These are phyloP conservation scores for Clarireedia monteithiana DNA, from an alignment of 2,329 filamentous ascomycete genomes.

Conservation along the genomic window DNA sequence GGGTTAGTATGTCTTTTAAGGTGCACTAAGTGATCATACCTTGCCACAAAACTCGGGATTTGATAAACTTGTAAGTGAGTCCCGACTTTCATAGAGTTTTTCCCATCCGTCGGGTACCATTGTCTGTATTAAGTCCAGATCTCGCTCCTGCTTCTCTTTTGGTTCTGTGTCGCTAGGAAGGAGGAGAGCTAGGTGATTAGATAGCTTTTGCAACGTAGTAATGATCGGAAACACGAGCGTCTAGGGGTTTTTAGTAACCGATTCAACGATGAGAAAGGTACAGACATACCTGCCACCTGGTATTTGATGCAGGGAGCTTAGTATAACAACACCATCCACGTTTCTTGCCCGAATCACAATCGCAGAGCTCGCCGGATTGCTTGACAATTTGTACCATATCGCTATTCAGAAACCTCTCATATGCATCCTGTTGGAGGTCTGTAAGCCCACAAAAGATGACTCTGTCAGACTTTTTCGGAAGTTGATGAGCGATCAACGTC, in stretches of 20 bases:
- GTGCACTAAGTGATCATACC: conserved; percentile 6
- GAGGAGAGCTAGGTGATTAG: conserved; percentile 86
- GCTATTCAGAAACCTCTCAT: conserved; percentile 72
- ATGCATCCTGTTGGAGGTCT: conserved; percentile 70
- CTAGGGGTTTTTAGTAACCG: conserved; percentile 25
- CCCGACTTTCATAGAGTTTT: conserved; percentile 63
- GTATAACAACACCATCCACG: conserved; percentile 75
- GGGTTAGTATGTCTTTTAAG: background rate
- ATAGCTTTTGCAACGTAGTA: conserved; percentile 73
- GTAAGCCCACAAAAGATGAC: conserved; percentile 95
- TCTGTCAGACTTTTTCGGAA: conserved; percentile 89
- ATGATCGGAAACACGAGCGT: conserved; percentile 80
- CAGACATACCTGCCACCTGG: conserved; percentile 40
- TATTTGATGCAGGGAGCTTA: conserved; percentile 38
- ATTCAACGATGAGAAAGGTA: background rate
- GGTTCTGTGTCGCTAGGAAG: conserved; percentile 60
- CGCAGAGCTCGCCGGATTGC: conserved; percentile 57
- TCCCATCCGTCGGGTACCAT: conserved; percentile 72
- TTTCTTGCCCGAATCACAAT: conserved; percentile 60
- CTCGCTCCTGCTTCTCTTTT: conserved; percentile 67
- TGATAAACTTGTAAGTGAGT: conserved; percentile 72
- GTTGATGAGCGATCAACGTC: conserved; percentile 79
- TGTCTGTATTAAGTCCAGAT: conserved; percentile 63
- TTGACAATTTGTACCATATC: conserved; percentile 63
- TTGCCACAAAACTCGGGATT: conserved; percentile 94